Conservation (phyloP, 179 eudicot species). For the Beta corolliflora region DNA sequence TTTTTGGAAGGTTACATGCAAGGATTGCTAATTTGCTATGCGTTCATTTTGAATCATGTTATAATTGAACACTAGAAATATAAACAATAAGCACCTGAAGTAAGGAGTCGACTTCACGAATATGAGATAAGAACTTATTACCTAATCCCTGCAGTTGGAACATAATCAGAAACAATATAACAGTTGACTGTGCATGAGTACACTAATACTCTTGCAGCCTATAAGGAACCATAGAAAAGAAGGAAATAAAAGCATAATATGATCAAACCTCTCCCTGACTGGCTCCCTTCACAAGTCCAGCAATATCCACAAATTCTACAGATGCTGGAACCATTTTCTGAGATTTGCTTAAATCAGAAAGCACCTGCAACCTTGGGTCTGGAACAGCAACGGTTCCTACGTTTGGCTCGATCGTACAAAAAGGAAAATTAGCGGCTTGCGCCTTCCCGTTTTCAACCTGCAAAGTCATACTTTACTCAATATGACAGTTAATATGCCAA, state of each 20-base stretch:
- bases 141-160: slow-evolving; percentile 80
- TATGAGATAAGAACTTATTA: slow-evolving; percentile 92
- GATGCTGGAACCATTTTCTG: slow-evolving; percentile 87
- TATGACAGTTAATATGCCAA: slow-evolving; percentile 6
- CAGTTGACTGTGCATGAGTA: neutral
- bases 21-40: neutral
- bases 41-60: neutral
- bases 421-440: slow-evolving; percentile 98
- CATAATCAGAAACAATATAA: slow-evolving; percentile 6
- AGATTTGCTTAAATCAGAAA: slow-evolving; percentile 85
- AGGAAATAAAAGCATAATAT: slow-evolving; percentile 5
- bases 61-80: neutral
- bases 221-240: neutral
- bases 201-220: neutral
- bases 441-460: slow-evolving; percentile 99
- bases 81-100: slow-evolving; percentile 68
- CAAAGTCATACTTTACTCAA: slow-evolving; percentile 3
- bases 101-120: slow-evolving; percentile 96
- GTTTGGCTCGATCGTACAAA: slow-evolving; percentile 96
- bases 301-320: slow-evolving; percentile 95
- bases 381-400: slow-evolving; percentile 97
- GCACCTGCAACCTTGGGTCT: slow-evolving; percentile 87
- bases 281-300: slow-evolving; percentile 98
- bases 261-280: slow-evolving; percentile 92
- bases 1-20: neutral